phyloP scores from a whole-genome alignment of 2,329 filamentous ascomycete genomes.

The Arthroderma sp. region DNA sequence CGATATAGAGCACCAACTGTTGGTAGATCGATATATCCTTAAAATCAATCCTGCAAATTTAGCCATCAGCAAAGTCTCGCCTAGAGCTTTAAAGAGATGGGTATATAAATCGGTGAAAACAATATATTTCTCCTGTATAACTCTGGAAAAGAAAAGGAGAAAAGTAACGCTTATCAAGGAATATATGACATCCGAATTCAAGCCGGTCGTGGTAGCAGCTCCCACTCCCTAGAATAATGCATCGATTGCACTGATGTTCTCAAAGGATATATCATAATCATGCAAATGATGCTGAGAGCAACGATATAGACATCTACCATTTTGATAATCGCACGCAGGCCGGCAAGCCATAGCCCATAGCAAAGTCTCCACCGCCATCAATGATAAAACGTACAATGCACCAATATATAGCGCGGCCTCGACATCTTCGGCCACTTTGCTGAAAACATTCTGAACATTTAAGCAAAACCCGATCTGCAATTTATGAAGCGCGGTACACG shows the following conservation, averaged over 20 bases:
- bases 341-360: background rate
- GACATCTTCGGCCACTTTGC: background rate
- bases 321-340: background rate
- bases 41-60: constrained; percentile 37
- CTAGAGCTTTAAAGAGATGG: background rate
- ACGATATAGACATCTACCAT: constrained; percentile 33
- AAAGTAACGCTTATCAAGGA: too few relatives aligned
- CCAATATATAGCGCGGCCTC: background rate
- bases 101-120: background rate
- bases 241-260: constrained; percentile 35
- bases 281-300: constrained; percentile 24
- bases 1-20: constrained; percentile 41
- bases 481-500: background rate
- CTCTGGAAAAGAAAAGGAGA: background rate
- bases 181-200: constrained; percentile 35
- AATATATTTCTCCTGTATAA: background rate
- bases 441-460: background rate
- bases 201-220: constrained; percentile 40
- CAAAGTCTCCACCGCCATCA: background rate
- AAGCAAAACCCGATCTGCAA: background rate
- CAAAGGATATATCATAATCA: constrained; percentile 29
- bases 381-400: background rate
- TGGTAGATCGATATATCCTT: constrained; percentile 41
- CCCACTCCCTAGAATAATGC: constrained; percentile 42
- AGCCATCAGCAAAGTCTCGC: background rate